Evolutionary conservation across 164 flowering plant species (phyloP), one percentile per base, ranked within the genome.

Genomic region (Vitis labrusca): DNA sequence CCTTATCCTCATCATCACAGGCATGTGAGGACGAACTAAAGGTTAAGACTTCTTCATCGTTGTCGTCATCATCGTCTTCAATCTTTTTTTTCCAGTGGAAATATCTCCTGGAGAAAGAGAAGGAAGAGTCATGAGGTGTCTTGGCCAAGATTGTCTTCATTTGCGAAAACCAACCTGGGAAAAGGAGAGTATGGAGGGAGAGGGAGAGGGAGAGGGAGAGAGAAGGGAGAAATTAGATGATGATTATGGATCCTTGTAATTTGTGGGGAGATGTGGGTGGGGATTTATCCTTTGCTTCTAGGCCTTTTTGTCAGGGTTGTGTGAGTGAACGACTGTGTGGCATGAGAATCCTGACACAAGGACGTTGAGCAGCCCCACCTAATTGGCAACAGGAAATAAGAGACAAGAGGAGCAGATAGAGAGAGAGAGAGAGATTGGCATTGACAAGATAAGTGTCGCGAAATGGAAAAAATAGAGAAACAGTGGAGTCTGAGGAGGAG

Each of bases 51-150:
- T 82, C 88, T 23, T 82, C 84, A 16, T 80, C 72, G 23, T 84
- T 37, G 44, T 37, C 81, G 10, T 84, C 85, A 9, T 84, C 86
- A 1, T 77, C 89, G 8, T 80, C 85, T 44, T 52, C 76, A 1
- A 65, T 63, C 71, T 84, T 91, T 69, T 78, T 85, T 58, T 68
- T 84, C 88, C 86, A 85, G 68, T 84, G 80, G 78, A 92, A 84
- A 79, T 84, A 84, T 50, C 97, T 85, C 68, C 80, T 88, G 17
- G 98, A 93, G 87, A 89, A 91, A 30, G 98, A 89, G 86, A 90
- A 86, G 57, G 98, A 93, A 52, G 94, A 87, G 73, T 89, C 95
- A 64, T 84, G 87, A 13, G 86, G 77, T 11, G 80, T 73, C 55
- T 74, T 85, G 16, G 88, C 84, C 84, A 75, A 85, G 81, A 89